These are phyloP conservation scores for Xylaria sp. DNA, from an alignment of 2,329 filamentous ascomycete species.

Conservation along the genomic window DNA sequence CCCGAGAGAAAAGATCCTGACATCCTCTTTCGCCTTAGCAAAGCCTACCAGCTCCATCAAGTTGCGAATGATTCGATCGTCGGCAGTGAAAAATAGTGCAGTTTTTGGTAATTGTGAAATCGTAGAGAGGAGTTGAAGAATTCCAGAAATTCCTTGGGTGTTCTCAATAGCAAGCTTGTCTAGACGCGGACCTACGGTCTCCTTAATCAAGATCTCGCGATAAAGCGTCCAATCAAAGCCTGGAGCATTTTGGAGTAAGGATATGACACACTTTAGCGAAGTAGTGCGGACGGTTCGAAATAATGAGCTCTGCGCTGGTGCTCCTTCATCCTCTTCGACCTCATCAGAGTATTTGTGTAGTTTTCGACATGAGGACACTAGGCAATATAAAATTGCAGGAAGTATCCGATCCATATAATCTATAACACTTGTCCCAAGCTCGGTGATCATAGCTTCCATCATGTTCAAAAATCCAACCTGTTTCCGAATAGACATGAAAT, in stretches of 20 bases:
- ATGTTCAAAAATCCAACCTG: constrained; percentile 94
- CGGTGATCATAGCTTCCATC: constrained; percentile 86
- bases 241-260: constrained; percentile 79
- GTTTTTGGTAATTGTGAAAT: constrained; percentile 78
- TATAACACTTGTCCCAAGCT: constrained; percentile 78
- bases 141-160: constrained; percentile 86
- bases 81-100: constrained; percentile 72
- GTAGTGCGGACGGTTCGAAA: constrained; percentile 74
- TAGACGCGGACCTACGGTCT: constrained; percentile 81
- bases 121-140: constrained; percentile 81
- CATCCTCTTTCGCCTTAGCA: constrained; percentile 83
- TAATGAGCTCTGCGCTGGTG: constrained; percentile 64
- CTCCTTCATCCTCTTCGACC: constrained; percentile 49
- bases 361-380: constrained; percentile 74
- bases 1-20: constrained; percentile 83
- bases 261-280: constrained; percentile 84
- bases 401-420: constrained; percentile 76
- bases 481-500: constrained; percentile 75
- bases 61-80: constrained; percentile 73
- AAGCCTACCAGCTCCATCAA: constrained; percentile 78
- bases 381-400: constrained; percentile 83
- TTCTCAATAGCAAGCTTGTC: constrained; percentile 85
- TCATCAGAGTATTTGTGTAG: constrained; percentile 58
- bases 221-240: constrained; percentile 79
- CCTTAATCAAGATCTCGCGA: constrained; percentile 74